Conservation (phyloP, 2,329 filamentous ascomycete genomes). For the Calonectria hawksworthii region DNA sequence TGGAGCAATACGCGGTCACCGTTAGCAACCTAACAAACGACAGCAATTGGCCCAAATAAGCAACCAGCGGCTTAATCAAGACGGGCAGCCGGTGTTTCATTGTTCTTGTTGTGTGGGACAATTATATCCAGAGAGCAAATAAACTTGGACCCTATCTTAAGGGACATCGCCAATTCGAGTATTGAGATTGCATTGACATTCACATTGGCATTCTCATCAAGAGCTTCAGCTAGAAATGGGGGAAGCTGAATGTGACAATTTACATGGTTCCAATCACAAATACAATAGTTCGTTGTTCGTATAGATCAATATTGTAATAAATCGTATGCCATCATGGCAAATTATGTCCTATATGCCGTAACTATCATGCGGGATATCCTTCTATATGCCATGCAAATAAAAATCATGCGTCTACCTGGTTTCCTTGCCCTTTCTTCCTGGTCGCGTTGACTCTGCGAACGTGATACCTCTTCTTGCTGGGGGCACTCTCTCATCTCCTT, state of each 20-base stretch:
- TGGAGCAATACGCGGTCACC: neutral
- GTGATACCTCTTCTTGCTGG: conserved; percentile 69
- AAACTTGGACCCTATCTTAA: neutral
- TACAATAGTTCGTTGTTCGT: neutral
- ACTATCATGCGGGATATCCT: conserved; percentile 26
- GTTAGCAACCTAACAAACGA: neutral
- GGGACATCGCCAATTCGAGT: neutral
- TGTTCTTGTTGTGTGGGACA: too few species aligned
- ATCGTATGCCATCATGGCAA: conserved; percentile 19
- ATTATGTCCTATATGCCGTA: conserved; percentile 19
- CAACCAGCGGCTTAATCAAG: rapidly evolving
- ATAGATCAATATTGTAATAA: neutral
- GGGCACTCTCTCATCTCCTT: conserved; percentile 68
- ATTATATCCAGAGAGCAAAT: neutral
- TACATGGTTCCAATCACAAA: neutral
- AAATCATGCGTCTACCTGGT: conserved; percentile 15
- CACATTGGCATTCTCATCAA: neutral
- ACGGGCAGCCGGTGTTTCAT: neutral
- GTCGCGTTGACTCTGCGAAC: conserved; percentile 66
- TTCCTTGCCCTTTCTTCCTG: conserved; percentile 32
- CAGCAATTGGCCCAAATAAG: neutral
- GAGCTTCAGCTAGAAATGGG: neutral
- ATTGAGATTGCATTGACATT: neutral
- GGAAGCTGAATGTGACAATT: neutral
- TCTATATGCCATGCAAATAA: conserved; percentile 40